phyloP scores from a whole-genome alignment of 192 early-diverging fungal species.

The Coemansia sp. region DNA sequence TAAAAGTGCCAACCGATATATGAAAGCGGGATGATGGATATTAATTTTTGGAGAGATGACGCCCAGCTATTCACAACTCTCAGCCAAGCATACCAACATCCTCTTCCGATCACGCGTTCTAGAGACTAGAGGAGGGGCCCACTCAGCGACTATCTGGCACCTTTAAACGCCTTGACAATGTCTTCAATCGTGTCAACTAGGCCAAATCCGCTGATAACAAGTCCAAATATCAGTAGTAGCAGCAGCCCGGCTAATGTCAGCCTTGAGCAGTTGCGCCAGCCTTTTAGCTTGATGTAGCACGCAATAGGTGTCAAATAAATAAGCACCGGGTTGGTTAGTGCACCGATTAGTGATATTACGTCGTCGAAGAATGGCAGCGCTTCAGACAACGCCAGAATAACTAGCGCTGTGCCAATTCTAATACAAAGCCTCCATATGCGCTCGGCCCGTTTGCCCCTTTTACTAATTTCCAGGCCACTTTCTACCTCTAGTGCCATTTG shows the following conservation, averaged over 20 bases:
- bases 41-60: neutral
- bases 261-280: constrained; percentile 53
- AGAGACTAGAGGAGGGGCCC: neutral
- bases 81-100: neutral
- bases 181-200: constrained; percentile 59
- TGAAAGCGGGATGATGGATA: neutral
- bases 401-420: constrained; percentile 54
- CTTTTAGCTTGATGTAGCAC: constrained; percentile 67
- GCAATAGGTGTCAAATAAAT: constrained; percentile 73
- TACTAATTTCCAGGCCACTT: constrained; percentile 51
- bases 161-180: constrained; percentile 46
- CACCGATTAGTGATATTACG: constrained; percentile 69
- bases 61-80: neutral
- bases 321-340: constrained; percentile 65
- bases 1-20: neutral
- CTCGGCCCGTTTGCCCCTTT: constrained; percentile 52
- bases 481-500: constrained; percentile 62
- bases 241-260: constrained; percentile 10
- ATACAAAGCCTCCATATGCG: constrained; percentile 53
- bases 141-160: neutral
- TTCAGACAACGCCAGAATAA: constrained; percentile 58
- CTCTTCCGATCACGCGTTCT: neutral
- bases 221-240: constrained; percentile 54
- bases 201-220: constrained; percentile 62
- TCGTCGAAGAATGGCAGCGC: constrained; percentile 74